Evolutionary conservation across 768 basidiomycete genomes (phyloP).

Genomic region (Sporobolomyces phaffii): DNA sequence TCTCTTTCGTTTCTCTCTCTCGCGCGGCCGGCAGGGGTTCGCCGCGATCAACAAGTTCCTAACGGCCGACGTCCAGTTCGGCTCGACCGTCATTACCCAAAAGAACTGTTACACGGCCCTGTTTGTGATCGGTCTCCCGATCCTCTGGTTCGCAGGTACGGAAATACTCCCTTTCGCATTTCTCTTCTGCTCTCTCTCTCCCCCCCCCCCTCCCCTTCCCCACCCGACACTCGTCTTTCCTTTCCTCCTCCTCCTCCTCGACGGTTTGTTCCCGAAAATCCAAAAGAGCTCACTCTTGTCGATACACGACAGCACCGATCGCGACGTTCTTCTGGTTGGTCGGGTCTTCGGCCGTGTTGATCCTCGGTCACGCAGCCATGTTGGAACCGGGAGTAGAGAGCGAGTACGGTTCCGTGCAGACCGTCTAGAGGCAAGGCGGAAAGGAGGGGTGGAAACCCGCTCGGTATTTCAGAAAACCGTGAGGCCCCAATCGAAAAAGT

Average conservation of each 20-base stretch:
- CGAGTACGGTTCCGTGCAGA: slow-evolving; percentile 74
- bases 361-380: slow-evolving; percentile 76
- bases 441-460: too few species aligned
- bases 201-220: too few species aligned
- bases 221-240: background rate
- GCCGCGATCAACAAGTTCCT: slow-evolving; percentile 71
- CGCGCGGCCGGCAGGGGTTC: slow-evolving; percentile 66
- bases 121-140: slow-evolving; percentile 83
- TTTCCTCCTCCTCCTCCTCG: background rate
- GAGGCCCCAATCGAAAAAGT: too few species aligned
- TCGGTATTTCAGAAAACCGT: too few species aligned
- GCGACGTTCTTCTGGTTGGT: slow-evolving; percentile 88
- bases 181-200: background rate
- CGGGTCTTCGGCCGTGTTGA: slow-evolving; percentile 74
- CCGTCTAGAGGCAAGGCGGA: slow-evolving; percentile 39
- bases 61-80: slow-evolving; percentile 70
- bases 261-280: background rate
- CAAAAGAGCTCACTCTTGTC: too few species aligned
- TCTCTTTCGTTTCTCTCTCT: background rate
- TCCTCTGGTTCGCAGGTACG: slow-evolving; percentile 59
- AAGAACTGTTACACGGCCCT: slow-evolving; percentile 80
- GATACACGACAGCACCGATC: slow-evolving; percentile 50
- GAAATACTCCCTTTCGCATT: background rate
- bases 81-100: slow-evolving; percentile 75
- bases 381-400: slow-evolving; percentile 94